Percentiles rank a stretch among this genome's conserved stretches.
Conservation (phyloP, 2,329 filamentous ascomycete species). For the Mariannaea elegans region DNA sequence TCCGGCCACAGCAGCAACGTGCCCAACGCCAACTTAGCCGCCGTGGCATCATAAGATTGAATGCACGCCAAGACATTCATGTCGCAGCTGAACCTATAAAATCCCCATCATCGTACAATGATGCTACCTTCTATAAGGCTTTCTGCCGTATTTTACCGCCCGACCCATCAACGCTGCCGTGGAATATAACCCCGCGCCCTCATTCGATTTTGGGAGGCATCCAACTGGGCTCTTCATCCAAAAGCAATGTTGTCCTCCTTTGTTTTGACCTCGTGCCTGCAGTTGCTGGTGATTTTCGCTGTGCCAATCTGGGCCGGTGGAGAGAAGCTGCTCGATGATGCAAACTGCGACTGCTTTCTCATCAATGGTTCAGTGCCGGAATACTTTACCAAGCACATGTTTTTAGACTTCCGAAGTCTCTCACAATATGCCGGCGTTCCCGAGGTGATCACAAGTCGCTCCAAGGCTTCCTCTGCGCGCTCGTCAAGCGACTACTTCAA, state of each 20-base stretch:
- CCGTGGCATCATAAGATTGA: too few species aligned
- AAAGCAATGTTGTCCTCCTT: neutral
- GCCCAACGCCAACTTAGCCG: too few species aligned
- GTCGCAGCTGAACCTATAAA: neutral
- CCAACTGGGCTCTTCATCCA: neutral
- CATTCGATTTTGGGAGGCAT: neutral
- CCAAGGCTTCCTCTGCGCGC: conserved; percentile 41
- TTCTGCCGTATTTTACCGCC: neutral
- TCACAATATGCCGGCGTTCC: conserved; percentile 42
- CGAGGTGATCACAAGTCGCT: conserved; percentile 36
- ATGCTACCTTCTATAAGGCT: neutral
- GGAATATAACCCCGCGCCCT: neutral
- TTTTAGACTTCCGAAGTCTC: conserved; percentile 43
- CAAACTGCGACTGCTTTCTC: conserved; percentile 43
- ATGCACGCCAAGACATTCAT: neutral
- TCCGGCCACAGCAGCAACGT: too few species aligned
- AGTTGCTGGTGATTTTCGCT: conserved; percentile 21
- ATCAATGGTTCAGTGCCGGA: conserved; percentile 34
- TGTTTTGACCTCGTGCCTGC: neutral
- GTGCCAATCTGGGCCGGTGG: conserved; percentile 3
- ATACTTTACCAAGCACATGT: conserved; percentile 39
- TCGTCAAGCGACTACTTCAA: conserved; percentile 49
- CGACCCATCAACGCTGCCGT: too few species aligned
- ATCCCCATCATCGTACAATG: too few species aligned
- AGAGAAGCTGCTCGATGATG: conserved; percentile 25